A percentile compares a stretch with the other conserved stretches of the same genome.
phyloP scores from a whole-genome alignment of 2,329 filamentous ascomycete genomes.

The Chaetomium strumarium region DNA sequence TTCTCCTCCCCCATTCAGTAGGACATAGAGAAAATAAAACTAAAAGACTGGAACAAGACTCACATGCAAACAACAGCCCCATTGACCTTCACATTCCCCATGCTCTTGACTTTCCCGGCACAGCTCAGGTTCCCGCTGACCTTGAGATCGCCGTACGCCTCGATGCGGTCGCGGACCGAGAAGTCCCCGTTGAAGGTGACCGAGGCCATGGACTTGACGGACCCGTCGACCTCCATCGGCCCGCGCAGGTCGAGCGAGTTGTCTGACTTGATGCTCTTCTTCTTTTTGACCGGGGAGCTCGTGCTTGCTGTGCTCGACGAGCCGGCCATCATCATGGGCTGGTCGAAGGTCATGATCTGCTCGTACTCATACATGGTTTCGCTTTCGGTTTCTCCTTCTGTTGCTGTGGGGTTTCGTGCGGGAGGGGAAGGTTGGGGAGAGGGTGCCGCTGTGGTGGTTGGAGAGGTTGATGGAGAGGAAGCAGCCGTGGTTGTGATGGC shows the following conservation, averaged over 20 bases:
- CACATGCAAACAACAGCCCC: conserved; percentile 37
- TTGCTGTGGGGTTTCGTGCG: conserved; percentile 3
- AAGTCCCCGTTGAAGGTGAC: conserved; percentile 42
- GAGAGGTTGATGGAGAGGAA: not conserved
- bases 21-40: not conserved
- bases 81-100: conserved; percentile 39
- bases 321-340: conserved; percentile 14
- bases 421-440: not conserved
- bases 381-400: conserved; percentile 8
- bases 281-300: conserved; percentile 24
- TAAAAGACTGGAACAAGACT: conserved; percentile 14
- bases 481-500: not conserved
- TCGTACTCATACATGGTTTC: conserved; percentile 25
- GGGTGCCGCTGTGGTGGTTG: not conserved
- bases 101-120: conserved; percentile 41
- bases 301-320: conserved; percentile 6
- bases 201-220: conserved; percentile 40
- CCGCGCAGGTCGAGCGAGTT: conserved; percentile 36
- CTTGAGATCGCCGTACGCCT: conserved; percentile 41
- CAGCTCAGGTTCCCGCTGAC: conserved; percentile 39
- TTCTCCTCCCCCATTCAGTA: too few relatives aligned
- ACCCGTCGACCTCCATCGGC: conserved; percentile 43
- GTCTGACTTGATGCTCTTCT: conserved; percentile 39
- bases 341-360: conserved; percentile 26
- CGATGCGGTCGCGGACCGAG: conserved; percentile 38